Base-by-base conservation (phyloP, 352 stramenopile genomes). In the Elongisporangium prolatum region DNA sequence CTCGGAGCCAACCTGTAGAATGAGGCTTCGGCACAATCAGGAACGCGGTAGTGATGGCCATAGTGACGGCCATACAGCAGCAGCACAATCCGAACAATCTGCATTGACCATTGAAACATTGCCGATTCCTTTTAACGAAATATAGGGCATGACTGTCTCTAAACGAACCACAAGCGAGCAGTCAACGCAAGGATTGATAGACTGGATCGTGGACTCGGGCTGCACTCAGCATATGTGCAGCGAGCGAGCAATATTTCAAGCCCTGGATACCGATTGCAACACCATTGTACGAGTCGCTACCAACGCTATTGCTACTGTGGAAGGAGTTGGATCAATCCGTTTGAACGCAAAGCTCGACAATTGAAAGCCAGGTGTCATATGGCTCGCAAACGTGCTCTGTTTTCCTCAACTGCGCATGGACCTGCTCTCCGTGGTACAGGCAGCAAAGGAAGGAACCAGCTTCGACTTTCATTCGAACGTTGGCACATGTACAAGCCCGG, bases 141-240 rank as follows among this genome's bases (percentile, higher is more conserved):
- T 34, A 8, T 34, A 8, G 25, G 8, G 8, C 8, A 34, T 34
- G 25, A 34, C 8, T 4, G 25, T 34, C 4, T 34, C 25, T 4
- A 34, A 4, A 8, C 4, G 25, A 34, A 34, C 8, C 8, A 8
- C 25, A 34, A 34, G 8, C 8, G 25, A 34, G 25, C 4, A 34
- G 25, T 8, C 25, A 34, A 34, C 4, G 8, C 25, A 4, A 9
- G n/a, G n/a, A n/a, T n/a, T n/a, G n/a, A n/a, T n/a, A n/a, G n/a
- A n/a, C n/a, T n/a, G n/a, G 52, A 55, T 59, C 22, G 54, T 64
- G 13, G 52, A 59, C 58, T 56, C 44, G 13, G 52, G 47, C 0
- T 59, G 58, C 47, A 59, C 58, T n/a, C 52, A 59, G 51, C 52
- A 56, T 34, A 64, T 64, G 25, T 34, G 58, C 28, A 52, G 49